These are phyloP conservation scores for Penicillium sp. DNA, from an alignment of 2,329 filamentous ascomycete species.

Conservation along the genomic window DNA sequence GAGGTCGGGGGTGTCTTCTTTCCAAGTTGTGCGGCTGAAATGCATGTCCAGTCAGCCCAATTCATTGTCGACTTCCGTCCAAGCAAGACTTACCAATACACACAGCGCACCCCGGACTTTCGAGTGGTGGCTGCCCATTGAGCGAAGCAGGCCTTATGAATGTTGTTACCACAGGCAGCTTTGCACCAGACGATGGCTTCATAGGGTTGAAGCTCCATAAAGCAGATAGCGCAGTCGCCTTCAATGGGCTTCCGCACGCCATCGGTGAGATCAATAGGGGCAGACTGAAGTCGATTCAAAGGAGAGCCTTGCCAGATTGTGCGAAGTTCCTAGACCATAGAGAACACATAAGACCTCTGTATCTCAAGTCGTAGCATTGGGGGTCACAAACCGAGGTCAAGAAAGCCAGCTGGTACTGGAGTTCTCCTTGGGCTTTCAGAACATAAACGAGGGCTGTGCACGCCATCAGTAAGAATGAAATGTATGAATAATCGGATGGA, in stretches of 20 bases:
- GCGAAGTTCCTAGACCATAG: constrained; percentile 48
- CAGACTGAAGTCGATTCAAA: constrained; percentile 45
- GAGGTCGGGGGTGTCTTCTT: constrained; percentile 27
- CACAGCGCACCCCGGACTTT: constrained; percentile 39
- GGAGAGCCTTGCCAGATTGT: constrained; percentile 57
- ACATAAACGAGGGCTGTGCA: constrained; percentile 55
- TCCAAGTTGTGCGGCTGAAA: constrained; percentile 43
- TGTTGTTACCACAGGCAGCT: constrained; percentile 61
- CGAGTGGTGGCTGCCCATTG: constrained; percentile 49
- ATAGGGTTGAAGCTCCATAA: constrained; percentile 52
- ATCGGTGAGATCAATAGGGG: constrained; percentile 33
- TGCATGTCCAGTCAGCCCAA: not conserved
- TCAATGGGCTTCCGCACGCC: constrained; percentile 59
- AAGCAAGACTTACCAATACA: constrained; percentile 44
- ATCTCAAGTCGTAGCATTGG: not conserved
- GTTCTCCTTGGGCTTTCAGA: constrained; percentile 55
- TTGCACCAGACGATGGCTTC: constrained; percentile 58
- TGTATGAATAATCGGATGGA: not conserved
- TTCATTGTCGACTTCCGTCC: not conserved
- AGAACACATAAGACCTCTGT: not conserved
- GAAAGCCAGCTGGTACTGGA: constrained; percentile 62
- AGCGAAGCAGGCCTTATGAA: constrained; percentile 59
- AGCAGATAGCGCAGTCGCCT: constrained; percentile 65
- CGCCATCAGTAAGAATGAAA: constrained; percentile 20
- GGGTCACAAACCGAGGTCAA: constrained; percentile 46